A percentile compares a stretch with the other conserved stretches of the same genome.
Evolutionary conservation across 345 rosid species (phyloP).

Genomic region (Cardamine resedifolia): DNA sequence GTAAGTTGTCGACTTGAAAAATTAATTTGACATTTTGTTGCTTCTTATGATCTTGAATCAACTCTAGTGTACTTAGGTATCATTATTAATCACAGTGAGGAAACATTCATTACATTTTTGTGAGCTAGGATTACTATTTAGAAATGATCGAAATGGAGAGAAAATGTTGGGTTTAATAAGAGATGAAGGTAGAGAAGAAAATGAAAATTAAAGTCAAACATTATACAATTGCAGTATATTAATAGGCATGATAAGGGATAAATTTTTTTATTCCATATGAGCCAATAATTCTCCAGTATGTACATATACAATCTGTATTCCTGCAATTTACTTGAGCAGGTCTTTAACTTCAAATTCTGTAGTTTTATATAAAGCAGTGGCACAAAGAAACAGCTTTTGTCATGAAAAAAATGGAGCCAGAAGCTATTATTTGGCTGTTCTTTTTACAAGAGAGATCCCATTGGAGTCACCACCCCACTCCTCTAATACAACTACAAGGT

Average conservation of each 20-base stretch:
- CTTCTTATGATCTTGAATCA: background rate
- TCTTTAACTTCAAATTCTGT: background rate
- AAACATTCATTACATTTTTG: too few species aligned
- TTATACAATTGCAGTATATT: constrained; percentile 3
- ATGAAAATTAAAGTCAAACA: background rate
- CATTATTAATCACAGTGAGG: too few species aligned
- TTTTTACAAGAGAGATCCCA: constrained; percentile 70
- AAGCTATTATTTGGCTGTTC: constrained; percentile 39
- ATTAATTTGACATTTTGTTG: background rate
- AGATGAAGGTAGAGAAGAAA: background rate
- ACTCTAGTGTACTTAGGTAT: background rate
- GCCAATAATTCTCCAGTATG: background rate
- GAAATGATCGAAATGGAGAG: background rate
- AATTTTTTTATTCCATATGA: background rate
- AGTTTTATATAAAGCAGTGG: background rate
- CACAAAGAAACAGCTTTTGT: background rate
- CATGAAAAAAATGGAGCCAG: background rate
- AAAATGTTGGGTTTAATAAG: background rate
- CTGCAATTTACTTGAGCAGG: background rate
- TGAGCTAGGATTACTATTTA: too few species aligned
- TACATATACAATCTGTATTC: background rate
- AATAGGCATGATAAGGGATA: background rate
- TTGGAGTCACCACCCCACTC: constrained; percentile 94
- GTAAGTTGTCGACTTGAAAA: background rate
- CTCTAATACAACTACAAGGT: constrained; percentile 78